phyloP scores from a whole-genome alignment of 1,139 yeast genomes.

The Candida sp. region DNA sequence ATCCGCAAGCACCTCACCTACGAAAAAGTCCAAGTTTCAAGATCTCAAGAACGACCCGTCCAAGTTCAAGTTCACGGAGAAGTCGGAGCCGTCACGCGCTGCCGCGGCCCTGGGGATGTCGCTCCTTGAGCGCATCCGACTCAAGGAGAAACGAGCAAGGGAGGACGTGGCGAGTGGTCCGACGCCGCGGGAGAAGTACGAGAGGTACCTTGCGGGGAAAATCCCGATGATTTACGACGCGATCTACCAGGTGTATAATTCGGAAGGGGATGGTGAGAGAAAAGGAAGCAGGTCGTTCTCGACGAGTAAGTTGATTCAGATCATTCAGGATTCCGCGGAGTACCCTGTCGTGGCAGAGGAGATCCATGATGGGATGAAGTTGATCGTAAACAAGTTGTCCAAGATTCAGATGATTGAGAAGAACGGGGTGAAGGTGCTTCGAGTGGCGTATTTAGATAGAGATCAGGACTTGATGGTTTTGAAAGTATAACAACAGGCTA shows the following conservation, averaged over 20 bases:
- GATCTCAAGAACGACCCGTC: conserved; percentile 33
- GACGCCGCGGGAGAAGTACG: conserved; percentile 36
- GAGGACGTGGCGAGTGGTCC: conserved; percentile 4
- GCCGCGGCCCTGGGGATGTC: conserved; percentile 35
- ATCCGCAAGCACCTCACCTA: conserved; percentile 12
- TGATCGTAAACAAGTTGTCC: conserved; percentile 21
- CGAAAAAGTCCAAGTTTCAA: conserved; percentile 7
- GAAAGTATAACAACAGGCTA: neutral
- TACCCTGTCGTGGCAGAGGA: conserved; percentile 38
- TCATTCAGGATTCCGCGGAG: conserved; percentile 37
- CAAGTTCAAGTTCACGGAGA: conserved; percentile 33
- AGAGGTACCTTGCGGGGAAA: conserved; percentile 44
- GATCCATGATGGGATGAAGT: conserved; percentile 29
- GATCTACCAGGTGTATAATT: conserved; percentile 31
- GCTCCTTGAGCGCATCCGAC: conserved; percentile 44
- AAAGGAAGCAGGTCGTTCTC: conserved; percentile 22
- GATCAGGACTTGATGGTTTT: conserved; percentile 24
- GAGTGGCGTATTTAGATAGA: conserved; percentile 30
- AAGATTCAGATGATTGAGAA: conserved; percentile 21
- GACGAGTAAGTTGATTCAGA: conserved; percentile 26
- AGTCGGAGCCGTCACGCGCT: conserved; percentile 23
- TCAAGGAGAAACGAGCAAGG: conserved; percentile 32
- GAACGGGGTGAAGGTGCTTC: conserved; percentile 30
- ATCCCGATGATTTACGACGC: conserved; percentile 41
- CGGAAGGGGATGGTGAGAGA: conserved; percentile 10